Evolutionary conservation across 495 filamentous ascomycete species (phyloP).

Genomic region (Xylaria bambusicola): DNA sequence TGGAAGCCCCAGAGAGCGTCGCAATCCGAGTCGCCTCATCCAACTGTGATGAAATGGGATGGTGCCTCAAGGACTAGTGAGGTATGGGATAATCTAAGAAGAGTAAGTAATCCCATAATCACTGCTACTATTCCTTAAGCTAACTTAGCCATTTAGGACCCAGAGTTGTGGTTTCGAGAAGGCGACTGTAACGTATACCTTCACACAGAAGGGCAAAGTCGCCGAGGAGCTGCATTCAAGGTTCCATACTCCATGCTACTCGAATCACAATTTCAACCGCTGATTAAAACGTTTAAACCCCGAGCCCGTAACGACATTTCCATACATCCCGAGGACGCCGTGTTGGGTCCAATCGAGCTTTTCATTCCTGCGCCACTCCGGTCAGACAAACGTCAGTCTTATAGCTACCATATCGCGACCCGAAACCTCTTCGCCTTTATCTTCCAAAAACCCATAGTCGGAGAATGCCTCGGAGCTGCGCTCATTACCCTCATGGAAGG

Average conservation of each 20-base stretch:
- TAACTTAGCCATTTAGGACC: conserved; percentile 44
- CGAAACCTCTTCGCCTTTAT: conserved; percentile 72
- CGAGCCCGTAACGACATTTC: conserved; percentile 27
- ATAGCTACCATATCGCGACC: conserved; percentile 60
- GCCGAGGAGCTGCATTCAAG: conserved; percentile 61
- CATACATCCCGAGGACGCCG: background rate
- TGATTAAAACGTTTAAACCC: conserved; percentile 53
- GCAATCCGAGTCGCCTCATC: conserved; percentile 22
- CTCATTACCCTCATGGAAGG: conserved; percentile 59
- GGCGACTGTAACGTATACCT: conserved; percentile 67
- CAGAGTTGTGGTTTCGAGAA: conserved; percentile 62
- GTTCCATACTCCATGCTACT: conserved; percentile 54
- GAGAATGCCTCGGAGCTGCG: conserved; percentile 56
- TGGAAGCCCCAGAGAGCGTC: conserved; percentile 24
- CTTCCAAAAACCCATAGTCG: conserved; percentile 61
- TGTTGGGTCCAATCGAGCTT: conserved; percentile 47
- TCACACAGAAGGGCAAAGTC: conserved; percentile 59
- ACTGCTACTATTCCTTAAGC: conserved; percentile 1
- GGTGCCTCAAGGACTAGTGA: conserved; percentile 49
- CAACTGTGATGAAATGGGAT: conserved; percentile 55
- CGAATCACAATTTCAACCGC: conserved; percentile 49
- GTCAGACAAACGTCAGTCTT: conserved; percentile 49
- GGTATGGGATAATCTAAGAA: conserved; percentile 56
- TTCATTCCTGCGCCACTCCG: conserved; percentile 62
- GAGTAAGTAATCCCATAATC: conserved; percentile 49